A percentile compares a stretch with the other conserved stretches of the same genome.
phyloP scores from a whole-genome alignment of 495 filamentous ascomycete genomes.

The Neurospora sp. region DNA sequence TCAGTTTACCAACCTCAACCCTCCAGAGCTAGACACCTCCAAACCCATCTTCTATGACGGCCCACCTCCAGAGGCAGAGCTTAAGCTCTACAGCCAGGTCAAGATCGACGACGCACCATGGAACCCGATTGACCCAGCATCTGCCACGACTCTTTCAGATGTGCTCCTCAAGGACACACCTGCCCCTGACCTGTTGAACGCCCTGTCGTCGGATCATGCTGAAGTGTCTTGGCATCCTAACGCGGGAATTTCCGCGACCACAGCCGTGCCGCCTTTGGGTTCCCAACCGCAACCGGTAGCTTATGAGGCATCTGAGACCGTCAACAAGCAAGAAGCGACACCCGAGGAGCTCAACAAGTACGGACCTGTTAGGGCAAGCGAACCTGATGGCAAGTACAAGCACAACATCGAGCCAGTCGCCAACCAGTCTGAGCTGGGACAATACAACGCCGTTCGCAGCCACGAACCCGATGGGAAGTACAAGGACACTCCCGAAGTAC shows the following conservation, averaged over 20 bases:
- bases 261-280: background rate
- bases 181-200: slow-evolving; percentile 1
- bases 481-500: background rate
- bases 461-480: slow-evolving; percentile 1
- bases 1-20: slow-evolving; percentile 20
- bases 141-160: background rate
- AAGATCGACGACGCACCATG: slow-evolving; percentile 20
- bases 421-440: background rate
- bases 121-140: background rate
- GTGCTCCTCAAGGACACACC: slow-evolving; percentile 8
- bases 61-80: slow-evolving; percentile 26
- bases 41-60: slow-evolving; percentile 24
- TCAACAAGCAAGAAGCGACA: background rate
- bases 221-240: slow-evolving; percentile 17
- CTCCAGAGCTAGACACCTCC: slow-evolving; percentile 11
- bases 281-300: background rate
- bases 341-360: slow-evolving; percentile 5
- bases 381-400: slow-evolving; percentile 19
- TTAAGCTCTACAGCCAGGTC: slow-evolving; percentile 25
- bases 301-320: background rate
- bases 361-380: slow-evolving; percentile 1
- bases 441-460: slow-evolving; percentile 6
- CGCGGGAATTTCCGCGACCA: slow-evolving; percentile 5
- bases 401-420: background rate
- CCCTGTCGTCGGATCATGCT: slow-evolving; percentile 7